Percentiles rank a stretch among this genome's conserved stretches.
Conservation (phyloP, 345 rosid genomes). For the Rhizophora apiculata region DNA sequence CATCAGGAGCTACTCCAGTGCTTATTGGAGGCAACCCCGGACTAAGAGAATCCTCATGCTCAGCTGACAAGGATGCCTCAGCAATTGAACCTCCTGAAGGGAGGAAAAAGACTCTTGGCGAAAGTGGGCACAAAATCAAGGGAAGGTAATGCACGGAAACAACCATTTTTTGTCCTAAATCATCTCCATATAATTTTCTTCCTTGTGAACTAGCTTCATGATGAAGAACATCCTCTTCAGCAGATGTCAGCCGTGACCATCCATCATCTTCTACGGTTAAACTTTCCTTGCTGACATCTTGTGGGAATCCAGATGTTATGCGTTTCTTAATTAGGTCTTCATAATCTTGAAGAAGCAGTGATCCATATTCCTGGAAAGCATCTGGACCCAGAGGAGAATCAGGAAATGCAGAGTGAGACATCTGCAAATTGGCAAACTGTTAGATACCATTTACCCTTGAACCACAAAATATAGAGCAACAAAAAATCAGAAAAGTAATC, state of each 20-base stretch:
- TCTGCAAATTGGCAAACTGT: conserved; percentile 36
- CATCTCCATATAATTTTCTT: conserved; percentile 30
- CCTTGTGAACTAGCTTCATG: conserved; percentile 42
- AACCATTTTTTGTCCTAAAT: conserved; percentile 40
- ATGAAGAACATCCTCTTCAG: conserved; percentile 42
- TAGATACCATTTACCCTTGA: conserved; percentile 3
- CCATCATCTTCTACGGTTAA: conserved; percentile 47
- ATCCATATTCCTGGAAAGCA: conserved; percentile 81
- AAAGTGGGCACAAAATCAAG: conserved; percentile 75
- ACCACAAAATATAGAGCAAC: no score
- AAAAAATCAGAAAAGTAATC: no score
- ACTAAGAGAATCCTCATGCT: conserved; percentile 76
- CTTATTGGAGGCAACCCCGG: conserved; percentile 82
- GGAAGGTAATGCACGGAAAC: conserved; percentile 88
- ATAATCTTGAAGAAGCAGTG: conserved; percentile 89
- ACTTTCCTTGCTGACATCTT: conserved; percentile 28
- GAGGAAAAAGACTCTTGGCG: conserved; percentile 82
- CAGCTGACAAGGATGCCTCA: conserved; percentile 67
- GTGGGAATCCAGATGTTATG: conserved; percentile 29
- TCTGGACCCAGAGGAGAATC: conserved; percentile 95
- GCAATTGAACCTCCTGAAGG: conserved; percentile 94
- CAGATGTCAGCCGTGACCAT: conserved; percentile 54
- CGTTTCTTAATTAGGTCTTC: conserved; percentile 66
- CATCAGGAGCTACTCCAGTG: conserved; percentile 54
- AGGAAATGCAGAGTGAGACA: conserved; percentile 74